These are phyloP conservation scores for Cryptococcus jaspeensis DNA, from an alignment of 1,284 basidiomycete genomes.

Conservation along the genomic window DNA sequence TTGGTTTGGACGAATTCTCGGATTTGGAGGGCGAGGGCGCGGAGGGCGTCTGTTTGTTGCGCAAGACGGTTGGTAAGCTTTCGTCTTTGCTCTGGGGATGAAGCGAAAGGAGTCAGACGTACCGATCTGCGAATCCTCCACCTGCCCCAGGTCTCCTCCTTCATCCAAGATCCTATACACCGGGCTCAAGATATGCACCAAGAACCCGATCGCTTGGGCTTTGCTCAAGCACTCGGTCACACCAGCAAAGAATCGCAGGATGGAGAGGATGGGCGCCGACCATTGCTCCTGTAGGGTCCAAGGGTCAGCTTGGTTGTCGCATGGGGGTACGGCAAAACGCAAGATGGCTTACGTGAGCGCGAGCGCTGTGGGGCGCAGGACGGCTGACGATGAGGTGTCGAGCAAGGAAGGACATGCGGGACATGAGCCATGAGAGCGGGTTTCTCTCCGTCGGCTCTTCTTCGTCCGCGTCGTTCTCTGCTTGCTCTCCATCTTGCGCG, in stretches of 20 bases:
- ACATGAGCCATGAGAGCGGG: constrained; percentile 88
- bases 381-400: constrained; percentile 53
- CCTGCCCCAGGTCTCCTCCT: constrained; percentile 58
- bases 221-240: constrained; percentile 72
- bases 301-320: background rate
- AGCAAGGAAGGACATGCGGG: constrained; percentile 85
- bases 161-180: constrained; percentile 85
- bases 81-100: background rate
- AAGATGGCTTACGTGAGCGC: constrained; percentile 11
- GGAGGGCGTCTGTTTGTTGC: constrained; percentile 67
- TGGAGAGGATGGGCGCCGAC: constrained; percentile 74
- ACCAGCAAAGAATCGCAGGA: constrained; percentile 91
- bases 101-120: constrained; percentile 37
- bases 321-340: background rate
- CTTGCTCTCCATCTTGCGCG: constrained; percentile 28
- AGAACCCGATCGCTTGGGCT: constrained; percentile 62
- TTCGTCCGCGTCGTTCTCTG: constrained; percentile 42
- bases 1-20: constrained; percentile 83
- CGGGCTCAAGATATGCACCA: constrained; percentile 82
- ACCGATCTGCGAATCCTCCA: constrained; percentile 77
- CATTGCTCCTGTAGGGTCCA: constrained; percentile 55
- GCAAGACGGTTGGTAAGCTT: background rate
- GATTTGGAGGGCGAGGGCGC: constrained; percentile 76
- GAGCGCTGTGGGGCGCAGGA: constrained; percentile 43
- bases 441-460: constrained; percentile 52